Conservation (phyloP, 2,329 filamentous ascomycete genomes). For the Apiospora sp. region DNA sequence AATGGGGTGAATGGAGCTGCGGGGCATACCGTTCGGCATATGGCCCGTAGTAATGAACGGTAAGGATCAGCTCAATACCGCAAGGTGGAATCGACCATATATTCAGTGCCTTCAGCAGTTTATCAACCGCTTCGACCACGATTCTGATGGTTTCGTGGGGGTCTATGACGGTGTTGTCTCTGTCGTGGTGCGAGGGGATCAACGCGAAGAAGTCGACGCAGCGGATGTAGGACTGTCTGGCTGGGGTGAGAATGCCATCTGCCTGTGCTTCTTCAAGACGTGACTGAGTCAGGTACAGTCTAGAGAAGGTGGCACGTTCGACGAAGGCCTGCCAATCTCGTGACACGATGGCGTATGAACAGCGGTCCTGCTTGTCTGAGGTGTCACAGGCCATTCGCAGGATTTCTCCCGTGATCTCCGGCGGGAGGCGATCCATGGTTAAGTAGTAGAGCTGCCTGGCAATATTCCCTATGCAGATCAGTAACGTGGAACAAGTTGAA, state of each 20-base stretch:
- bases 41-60: neutral
- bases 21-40: neutral
- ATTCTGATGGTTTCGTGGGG: neutral
- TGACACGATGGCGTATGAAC: neutral
- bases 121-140: neutral
- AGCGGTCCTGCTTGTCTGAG: neutral
- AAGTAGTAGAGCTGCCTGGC: neutral
- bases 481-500: neutral
- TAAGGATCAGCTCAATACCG: neutral
- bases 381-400: neutral
- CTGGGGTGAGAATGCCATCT: neutral
- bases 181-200: neutral
- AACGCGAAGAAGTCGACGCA: neutral
- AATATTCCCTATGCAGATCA: neutral
- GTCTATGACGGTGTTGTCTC: accelerated
- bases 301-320: neutral
- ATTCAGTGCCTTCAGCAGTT: neutral
- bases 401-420: neutral
- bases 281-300: neutral
- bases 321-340: neutral
- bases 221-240: neutral
- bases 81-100: neutral
- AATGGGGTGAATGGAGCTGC: no score
- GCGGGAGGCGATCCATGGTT: neutral
- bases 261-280: neutral